A percentile compares a stretch with the other conserved stretches of the same genome.
These are phyloP conservation scores for Aotearoamyces nothofagi DNA, from an alignment of 2,329 filamentous ascomycete genomes.

Conservation along the genomic window DNA sequence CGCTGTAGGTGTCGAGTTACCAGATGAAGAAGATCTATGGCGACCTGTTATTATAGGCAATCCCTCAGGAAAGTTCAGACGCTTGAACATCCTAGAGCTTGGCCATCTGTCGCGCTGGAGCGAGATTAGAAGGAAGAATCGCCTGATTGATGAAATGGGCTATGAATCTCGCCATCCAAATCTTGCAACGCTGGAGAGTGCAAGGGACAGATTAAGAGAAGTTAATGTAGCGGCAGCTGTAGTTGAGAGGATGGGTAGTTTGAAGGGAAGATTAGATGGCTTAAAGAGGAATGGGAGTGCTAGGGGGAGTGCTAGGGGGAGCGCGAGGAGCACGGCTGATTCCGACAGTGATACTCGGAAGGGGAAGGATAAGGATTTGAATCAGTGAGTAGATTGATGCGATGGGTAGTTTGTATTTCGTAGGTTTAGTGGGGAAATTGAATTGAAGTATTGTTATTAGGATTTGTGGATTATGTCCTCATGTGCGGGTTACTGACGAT, in stretches of 20 bases:
- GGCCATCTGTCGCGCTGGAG: constrained; percentile 56
- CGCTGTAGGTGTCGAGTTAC: constrained; percentile 19
- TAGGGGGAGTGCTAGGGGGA: neutral
- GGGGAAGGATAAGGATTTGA: no score
- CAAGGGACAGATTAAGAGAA: constrained; percentile 11
- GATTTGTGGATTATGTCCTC: no score
- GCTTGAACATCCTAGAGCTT: constrained; percentile 58
- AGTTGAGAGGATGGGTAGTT: constrained; percentile 1
- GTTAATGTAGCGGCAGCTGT: constrained; percentile 4
- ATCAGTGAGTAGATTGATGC: no score
- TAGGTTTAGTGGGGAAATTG: no score
- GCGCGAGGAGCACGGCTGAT: no score
- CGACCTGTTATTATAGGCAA: constrained; percentile 57
- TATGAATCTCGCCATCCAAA: constrained; percentile 18
- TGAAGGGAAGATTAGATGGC: neutral
- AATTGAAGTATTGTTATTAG: no score
- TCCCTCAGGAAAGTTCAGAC: constrained; percentile 50
- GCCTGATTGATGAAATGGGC: constrained; percentile 31
- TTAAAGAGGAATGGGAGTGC: neutral
- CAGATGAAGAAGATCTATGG: constrained; percentile 33
- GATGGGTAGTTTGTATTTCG: no score
- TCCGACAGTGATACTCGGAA: no score
- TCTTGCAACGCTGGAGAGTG: constrained; percentile 11
- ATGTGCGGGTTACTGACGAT: no score
- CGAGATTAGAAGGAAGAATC: constrained; percentile 50